Percentiles rank a stretch among this genome's conserved stretches.
phyloP scores from a whole-genome alignment of 1,139 yeast species.

The Magnusiomyces magnusii region DNA sequence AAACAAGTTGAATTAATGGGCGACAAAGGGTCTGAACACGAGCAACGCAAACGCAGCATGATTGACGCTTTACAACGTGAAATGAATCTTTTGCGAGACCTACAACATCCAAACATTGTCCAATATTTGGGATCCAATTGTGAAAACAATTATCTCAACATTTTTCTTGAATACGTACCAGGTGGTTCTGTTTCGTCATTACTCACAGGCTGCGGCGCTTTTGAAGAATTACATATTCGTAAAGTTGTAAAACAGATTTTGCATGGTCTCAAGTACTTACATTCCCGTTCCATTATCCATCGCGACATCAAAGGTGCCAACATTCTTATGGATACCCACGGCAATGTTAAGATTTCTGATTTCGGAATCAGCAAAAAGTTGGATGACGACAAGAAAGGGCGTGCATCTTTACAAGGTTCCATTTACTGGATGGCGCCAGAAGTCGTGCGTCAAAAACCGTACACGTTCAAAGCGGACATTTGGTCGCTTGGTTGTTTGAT shows the following conservation, averaged over 20 bases:
- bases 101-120: constrained; percentile 89
- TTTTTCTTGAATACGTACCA: constrained; percentile 90
- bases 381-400: constrained; percentile 41
- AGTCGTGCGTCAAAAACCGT: constrained; percentile 84
- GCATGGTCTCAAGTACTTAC: constrained; percentile 73
- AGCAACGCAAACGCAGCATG: constrained; percentile 51
- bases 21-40: constrained; percentile 32
- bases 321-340: constrained; percentile 80
- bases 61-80: constrained; percentile 82
- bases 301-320: constrained; percentile 93
- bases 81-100: constrained; percentile 65
- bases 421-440: constrained; percentile 99
- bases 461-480: constrained; percentile 84
- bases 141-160: constrained; percentile 57
- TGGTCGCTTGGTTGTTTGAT: constrained; percentile 94
- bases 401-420: constrained; percentile 88
- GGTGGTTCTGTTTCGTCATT: constrained; percentile 93
- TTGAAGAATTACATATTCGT: constrained; percentile 80
- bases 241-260: constrained; percentile 80
- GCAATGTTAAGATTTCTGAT: constrained; percentile 87
- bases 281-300: constrained; percentile 76
- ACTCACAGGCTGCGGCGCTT: constrained; percentile 80
- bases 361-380: constrained; percentile 86
- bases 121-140: constrained; percentile 83
- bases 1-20: constrained; percentile 74